Base-by-base conservation (phyloP, 1,284 basidiomycete genomes). In the Calocybe gambosa region DNA sequence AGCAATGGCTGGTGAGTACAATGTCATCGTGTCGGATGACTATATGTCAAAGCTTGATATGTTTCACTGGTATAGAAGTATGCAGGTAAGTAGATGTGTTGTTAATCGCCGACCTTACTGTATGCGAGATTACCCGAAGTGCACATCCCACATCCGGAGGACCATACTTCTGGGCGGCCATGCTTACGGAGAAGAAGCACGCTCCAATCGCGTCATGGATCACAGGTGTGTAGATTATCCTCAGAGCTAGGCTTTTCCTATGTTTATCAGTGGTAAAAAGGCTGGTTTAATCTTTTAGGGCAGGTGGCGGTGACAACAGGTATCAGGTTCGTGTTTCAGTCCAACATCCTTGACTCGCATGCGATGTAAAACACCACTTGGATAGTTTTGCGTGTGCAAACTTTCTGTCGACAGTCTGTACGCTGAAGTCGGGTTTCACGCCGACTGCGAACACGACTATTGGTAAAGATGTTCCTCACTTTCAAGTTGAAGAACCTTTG, bases 251-350 rank as follows among this genome's bases (percentile, higher is more conserved):
- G 6, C n/a, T n/a, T n/a, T 21, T 39, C 37, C 45, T 34, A 16
- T 47, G n/a, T 16, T 26, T 12, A 46, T 38, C 29, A n/a, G 13
- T 41, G 2, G 9, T 2, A 10, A 2, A 16, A 43, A 68, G 70
- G 80, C 10, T 84, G 81, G 82, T 87, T 86, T 65, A 89, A 89
- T 59, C 65, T 88, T 12, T 68, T 85, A 3, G 83, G 83, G 2
- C 85, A 87, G 62, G 84, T 87, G 0, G 84, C 84, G 1, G 79
- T 87, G 5, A 88, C 85, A 0, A 85, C 83, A 9, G 83, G 84
- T 23, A 85, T 85, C 58, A 79, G 75, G 78, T 80, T 39, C 15
- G 56, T 51, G 9, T 8, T 34, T 23, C 23, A 31, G 36, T 23
- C 29, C 21, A 35, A 26, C 26, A 9, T 23, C 23, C 12, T 13